Evolutionary conservation across 495 filamentous ascomycete genomes (phyloP), one percentile per base, ranked within the genome.

Genomic region (Trichoderma asperelloides): DNA sequence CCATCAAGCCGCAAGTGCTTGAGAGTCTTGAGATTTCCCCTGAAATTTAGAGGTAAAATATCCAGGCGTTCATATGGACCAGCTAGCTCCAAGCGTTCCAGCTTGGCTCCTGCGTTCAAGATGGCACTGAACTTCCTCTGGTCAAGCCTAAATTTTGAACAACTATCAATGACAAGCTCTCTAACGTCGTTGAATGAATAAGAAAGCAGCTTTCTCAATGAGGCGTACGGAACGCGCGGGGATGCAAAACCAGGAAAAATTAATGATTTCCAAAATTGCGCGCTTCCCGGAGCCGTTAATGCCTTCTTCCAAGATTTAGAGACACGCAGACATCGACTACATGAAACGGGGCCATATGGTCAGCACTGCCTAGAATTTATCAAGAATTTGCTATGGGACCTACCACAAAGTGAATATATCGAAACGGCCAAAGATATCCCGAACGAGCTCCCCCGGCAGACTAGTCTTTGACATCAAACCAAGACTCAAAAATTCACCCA

Each of bases 231-330:
- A 25, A 43, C 30, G 33, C 15, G 62, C 39, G 62, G 33, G 7
- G 13, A 3, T 8, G 30, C 9, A 43, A 28, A 28, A 5, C 39
- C 62, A 18, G 62, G 25, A 15, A 64, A 64, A 9, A 30, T 18
- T 7, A 65, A 16, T 7, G 64, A 43, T n/a, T 23, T 43, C 64
- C 64, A 65, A n/a, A 49, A 30, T 5, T 2, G 39, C 8, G n/a
- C 37, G 37, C 43, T 25, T 47, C 8, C 33, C 5, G 64, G 64
- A 1, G 18, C 43, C 23, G 37, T 28, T 21, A 67, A 43, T 2
- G 23, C 8, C n/a, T 21, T 67, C 16, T 28, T 63, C 66, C 66
- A 67, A 27, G 7, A 13, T 62, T 49, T 63, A 37, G 25, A 67
- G 23, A 67, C 66, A 13, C 66, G 60, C 21, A 49, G 21, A 16